Conservation (phyloP, 768 basidiomycete species). For the Lactarius indigo region DNA sequence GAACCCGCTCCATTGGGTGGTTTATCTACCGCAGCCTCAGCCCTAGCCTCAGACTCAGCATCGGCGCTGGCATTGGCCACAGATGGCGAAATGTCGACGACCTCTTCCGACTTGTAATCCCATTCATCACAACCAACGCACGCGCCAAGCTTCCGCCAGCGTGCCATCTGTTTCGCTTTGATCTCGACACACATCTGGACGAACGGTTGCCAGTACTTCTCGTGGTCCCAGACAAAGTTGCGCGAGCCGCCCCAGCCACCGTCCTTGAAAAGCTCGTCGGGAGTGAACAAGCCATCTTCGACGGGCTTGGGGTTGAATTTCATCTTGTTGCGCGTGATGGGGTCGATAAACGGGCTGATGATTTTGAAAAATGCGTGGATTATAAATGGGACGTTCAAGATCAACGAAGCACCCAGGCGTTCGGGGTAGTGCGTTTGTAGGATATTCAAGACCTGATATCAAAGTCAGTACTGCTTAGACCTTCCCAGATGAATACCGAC, state of each 20-base stretch:
- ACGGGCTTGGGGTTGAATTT: slow-evolving; percentile 69
- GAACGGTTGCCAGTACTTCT: slow-evolving; percentile 69
- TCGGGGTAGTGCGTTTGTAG: slow-evolving; percentile 86
- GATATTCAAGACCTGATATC: slow-evolving; percentile 41
- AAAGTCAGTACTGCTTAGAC: background rate
- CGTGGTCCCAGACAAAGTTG: slow-evolving; percentile 71
- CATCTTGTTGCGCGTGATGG: slow-evolving; percentile 71
- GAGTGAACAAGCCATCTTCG: slow-evolving; percentile 62
- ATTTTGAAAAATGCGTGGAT: slow-evolving; percentile 72
- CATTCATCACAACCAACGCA: slow-evolving; percentile 73
- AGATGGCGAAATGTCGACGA: background rate
- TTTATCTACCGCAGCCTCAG: background rate
- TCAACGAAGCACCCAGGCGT: slow-evolving; percentile 68
- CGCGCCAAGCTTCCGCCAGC: slow-evolving; percentile 68
- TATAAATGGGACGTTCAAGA: slow-evolving; percentile 80
- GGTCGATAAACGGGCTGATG: slow-evolving; percentile 80
- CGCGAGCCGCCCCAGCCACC: slow-evolving; percentile 61
- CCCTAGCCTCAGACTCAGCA: background rate
- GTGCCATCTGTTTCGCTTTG: slow-evolving; percentile 46
- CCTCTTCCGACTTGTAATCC: slow-evolving; percentile 54
- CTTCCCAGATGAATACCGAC: slow-evolving; percentile 29
- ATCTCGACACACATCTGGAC: slow-evolving; percentile 52
- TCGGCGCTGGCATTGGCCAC: background rate
- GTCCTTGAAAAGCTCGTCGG: slow-evolving; percentile 66
- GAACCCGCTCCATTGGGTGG: background rate